Evolutionary conservation across 805 yeast species (phyloP).

Genomic region (Ogataea neopini): DNA sequence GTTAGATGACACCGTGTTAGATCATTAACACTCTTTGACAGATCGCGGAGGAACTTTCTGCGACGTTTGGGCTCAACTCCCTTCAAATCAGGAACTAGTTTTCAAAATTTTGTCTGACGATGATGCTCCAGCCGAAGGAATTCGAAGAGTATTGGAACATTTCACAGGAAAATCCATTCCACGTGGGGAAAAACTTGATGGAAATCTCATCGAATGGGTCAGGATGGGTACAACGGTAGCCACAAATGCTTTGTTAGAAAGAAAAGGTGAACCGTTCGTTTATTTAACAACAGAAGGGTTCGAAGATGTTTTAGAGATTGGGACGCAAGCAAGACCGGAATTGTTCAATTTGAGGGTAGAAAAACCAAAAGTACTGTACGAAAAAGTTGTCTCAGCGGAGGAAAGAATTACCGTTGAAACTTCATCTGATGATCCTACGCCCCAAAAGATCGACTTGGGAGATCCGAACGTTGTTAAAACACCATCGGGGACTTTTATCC

Average conservation of each 20-base stretch:
- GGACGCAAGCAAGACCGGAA: constrained; percentile 34
- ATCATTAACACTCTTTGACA: constrained; percentile 6
- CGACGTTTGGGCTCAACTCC: constrained; percentile 48
- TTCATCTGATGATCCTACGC: constrained; percentile 29
- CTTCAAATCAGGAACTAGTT: constrained; percentile 39
- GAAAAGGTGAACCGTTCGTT: constrained; percentile 24
- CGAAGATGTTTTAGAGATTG: constrained; percentile 34
- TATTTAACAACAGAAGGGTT: constrained; percentile 33
- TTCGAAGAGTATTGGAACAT: constrained; percentile 25
- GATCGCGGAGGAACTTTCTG: constrained; percentile 47
- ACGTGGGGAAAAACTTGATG: constrained; percentile 21
- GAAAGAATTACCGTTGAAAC: constrained; percentile 28
- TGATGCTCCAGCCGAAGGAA: constrained; percentile 32
- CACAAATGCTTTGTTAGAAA: constrained; percentile 26
- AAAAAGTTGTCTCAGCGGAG: constrained; percentile 21
- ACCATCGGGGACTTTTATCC: constrained; percentile 20
- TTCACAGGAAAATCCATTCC: constrained; percentile 19
- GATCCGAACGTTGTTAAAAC: constrained; percentile 18
- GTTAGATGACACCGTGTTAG: neutral
- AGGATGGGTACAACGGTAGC: constrained; percentile 33
- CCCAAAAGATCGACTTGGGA: constrained; percentile 10
- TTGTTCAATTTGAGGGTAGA: constrained; percentile 20
- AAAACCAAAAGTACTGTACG: constrained; percentile 22
- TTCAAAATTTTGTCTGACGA: constrained; percentile 32
- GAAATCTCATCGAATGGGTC: constrained; percentile 24